Evolutionary conservation across 306 rosid genomes (phyloP), one percentile per base, ranked within the genome.

Genomic region (Lathyrus sativus): DNA sequence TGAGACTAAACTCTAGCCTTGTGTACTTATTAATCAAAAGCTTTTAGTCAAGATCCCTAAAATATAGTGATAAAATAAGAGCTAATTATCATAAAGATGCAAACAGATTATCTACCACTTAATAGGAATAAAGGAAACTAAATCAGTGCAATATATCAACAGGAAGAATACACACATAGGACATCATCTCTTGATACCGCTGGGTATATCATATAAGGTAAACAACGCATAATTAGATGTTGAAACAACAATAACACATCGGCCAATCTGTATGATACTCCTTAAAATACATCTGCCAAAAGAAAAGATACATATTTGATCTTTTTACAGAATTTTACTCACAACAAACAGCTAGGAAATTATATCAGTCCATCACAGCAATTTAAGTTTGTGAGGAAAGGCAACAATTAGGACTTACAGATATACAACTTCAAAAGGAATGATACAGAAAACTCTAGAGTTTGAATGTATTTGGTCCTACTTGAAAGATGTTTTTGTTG

Each of bases 401-500:
- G 28, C 56, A 49, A 49, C 26, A 17, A 17, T 18, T 17, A 2
- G 28, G 56, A 1, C 12, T 49, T 17, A 0, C 10, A 17, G 9
- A 17, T 17, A 49, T 15, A 17, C 54, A n/a, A n/a, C 51, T 45
- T 45, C 3, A 2, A 45, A 19, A 26, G 17, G 28, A 17, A 35
- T 35, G 39, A 35, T 35, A 35, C 39, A 35, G 39, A 35, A 35
- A 35, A 35, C 39, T 1, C 2, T 35, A 35, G 9, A 35, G 39
- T 35, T 35, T 35, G 61, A 37, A 67, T 46, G 15, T 67, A 71
- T 62, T 68, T 60, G 50, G 66, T 67, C 46, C 46, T 61, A 28
- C 71, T 35, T 50, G 28, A n/a, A 72, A 72, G 67, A 44, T 51
- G 54, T 35, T 37, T 78, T 29, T 18, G 29, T 19, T 11, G 54